Percentiles rank a stretch among this genome's conserved stretches.
phyloP scores from a whole-genome alignment of 257 asterid genomes.

The Ilex asprella region DNA sequence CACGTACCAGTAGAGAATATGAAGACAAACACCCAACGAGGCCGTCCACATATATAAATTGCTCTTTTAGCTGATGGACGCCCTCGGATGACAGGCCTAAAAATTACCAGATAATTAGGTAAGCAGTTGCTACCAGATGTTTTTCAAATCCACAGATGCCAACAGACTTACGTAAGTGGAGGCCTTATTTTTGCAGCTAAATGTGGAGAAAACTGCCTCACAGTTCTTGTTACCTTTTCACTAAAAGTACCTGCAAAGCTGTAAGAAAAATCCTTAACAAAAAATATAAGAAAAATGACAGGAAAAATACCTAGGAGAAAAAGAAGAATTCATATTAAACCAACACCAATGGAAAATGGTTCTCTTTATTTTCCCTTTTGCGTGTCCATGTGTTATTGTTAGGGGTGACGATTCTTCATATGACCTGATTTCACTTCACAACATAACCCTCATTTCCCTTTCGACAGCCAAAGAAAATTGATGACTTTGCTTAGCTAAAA shows the following conservation, averaged over 20 bases:
- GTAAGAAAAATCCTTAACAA: constrained; percentile 27
- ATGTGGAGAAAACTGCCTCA: constrained; percentile 91
- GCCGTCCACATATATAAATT: constrained; percentile 82
- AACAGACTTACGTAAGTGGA: constrained; percentile 62
- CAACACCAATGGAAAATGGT: too few relatives aligned
- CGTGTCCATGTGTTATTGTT: too few relatives aligned
- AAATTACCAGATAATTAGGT: constrained; percentile 22
- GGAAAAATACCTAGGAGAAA: not conserved
- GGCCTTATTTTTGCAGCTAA: constrained; percentile 99
- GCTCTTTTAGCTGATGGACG: constrained; percentile 87
- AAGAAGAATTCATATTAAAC: too few relatives aligned
- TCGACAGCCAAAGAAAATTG: too few relatives aligned
- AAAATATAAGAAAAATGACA: not conserved
- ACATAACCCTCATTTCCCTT: too few relatives aligned
- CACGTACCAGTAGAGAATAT: constrained; percentile 49
- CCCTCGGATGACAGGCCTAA: constrained; percentile 95
- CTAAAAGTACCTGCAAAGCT: constrained; percentile 94
- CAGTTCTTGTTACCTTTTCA: constrained; percentile 87
- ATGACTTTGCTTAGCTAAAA: too few relatives aligned
- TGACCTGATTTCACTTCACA: too few relatives aligned
- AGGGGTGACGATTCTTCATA: too few relatives aligned
- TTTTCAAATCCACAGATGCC: constrained; percentile 3
- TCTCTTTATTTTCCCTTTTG: too few relatives aligned
- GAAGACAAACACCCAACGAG: constrained; percentile 84
- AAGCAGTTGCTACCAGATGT: constrained; percentile 10